Conservation (phyloP, 257 asterid species). For the Thymus mandschuricus region DNA sequence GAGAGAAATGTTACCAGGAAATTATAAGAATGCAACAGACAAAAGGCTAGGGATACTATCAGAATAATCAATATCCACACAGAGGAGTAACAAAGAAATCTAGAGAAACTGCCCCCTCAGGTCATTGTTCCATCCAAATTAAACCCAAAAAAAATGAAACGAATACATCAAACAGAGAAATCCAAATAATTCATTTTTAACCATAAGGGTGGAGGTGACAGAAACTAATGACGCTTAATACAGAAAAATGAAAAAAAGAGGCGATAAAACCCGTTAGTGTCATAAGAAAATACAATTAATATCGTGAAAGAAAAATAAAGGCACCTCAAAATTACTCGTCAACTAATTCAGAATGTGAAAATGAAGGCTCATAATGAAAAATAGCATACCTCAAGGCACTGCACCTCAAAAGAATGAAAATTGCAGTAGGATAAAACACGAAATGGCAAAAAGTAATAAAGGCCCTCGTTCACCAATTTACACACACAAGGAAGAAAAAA, state of each 20-base stretch:
- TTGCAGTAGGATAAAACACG: neutral
- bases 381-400: neutral
- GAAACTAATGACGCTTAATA: neutral
- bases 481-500: neutral
- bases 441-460: neutral
- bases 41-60: neutral
- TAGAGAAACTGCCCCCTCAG: neutral
- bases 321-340: neutral
- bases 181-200: neutral
- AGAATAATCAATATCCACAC: neutral
- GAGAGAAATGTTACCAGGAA: constrained; percentile 14
- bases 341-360: neutral
- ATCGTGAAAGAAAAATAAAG: neutral
- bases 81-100: neutral
- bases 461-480: neutral
- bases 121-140: neutral
- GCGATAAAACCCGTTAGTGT: too few relatives aligned
- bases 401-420: neutral
- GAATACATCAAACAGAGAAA: neutral
- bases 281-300: neutral
- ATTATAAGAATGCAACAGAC: neutral
- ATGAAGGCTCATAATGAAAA: neutral
- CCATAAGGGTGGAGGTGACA: neutral
- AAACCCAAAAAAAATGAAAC: neutral
- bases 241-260: too few relatives aligned